Base-by-base conservation (phyloP, 495 filamentous ascomycete species). In the Schizothecium vesticola region DNA sequence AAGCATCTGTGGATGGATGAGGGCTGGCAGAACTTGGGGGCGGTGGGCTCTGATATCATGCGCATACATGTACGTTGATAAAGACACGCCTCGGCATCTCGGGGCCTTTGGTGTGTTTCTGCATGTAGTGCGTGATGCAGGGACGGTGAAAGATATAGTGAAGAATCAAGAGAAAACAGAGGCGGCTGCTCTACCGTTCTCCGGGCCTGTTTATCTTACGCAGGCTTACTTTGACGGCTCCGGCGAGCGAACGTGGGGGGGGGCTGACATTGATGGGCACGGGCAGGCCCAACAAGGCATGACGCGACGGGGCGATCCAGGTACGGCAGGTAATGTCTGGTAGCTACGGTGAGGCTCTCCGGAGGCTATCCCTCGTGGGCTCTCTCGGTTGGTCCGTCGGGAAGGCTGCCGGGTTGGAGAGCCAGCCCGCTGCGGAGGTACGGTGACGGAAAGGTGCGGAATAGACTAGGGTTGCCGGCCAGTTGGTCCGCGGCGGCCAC, bases 161-260 rank as follows among this genome's bases (percentile, higher is more conserved):
- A 65, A 16, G 33, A 65, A 26, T 59, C 56, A 65, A 65, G 24
- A n/a, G 56, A 58, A 65, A 59, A 65, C 64, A 62, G n/a, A 57
- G n/a, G 26, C 64, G 23, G 51, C 55, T 57, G 63, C 64, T 26
- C n/a, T 55, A 26, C 55, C 6, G 24, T n/a, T 24, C 58, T 19
- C 16, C 43, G 19, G 26, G 19, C 43, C 6, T 65, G 33, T 59
- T 28, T 28, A 65, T 65, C 43, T 65, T 26, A 3, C 51, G 64
- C 64, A 65, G n/a, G 26, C 23, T 24, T 22, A 59, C 58, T 28
- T 26, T 58, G 28, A 61, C 59, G 19, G 1, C 29, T 64, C 19
- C 16, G 43, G 23, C 62, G 62, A n/a, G 43, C 33, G n/a, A 43
- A 43, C 43, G 62, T 51, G 61, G 36, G 31, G 61, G 61, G 62